phyloP scores from a whole-genome alignment of 306 rosid genomes.

The Luffa aegyptiaca region DNA sequence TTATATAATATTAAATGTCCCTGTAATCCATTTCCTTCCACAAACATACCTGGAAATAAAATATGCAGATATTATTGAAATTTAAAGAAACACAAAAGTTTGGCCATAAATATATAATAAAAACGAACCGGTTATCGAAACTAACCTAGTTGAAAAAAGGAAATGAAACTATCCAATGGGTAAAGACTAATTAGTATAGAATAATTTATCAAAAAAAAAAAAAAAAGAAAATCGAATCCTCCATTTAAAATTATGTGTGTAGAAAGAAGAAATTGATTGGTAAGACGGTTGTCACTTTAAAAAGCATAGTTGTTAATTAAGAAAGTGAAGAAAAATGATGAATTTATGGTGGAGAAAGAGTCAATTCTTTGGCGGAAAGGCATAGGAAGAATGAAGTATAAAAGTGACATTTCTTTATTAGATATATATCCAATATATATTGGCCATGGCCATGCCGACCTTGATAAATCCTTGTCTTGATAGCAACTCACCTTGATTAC shows the following conservation, averaged over 20 bases:
- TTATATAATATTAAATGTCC: too few relatives aligned
- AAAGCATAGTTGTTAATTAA: not conserved
- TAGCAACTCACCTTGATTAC: not conserved
- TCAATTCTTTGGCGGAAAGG: constrained; percentile 10
- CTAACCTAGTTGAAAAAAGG: too few relatives aligned
- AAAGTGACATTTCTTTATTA: not conserved
- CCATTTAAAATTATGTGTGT: not conserved
- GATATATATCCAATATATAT: not conserved
- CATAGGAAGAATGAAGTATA: not conserved
- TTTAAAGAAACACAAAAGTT: too few relatives aligned
- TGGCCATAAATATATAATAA: too few relatives aligned
- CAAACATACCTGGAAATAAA: too few relatives aligned
- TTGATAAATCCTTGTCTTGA: not conserved
- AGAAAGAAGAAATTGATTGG: not conserved
- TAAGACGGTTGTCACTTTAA: not conserved
- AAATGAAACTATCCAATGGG: not conserved
- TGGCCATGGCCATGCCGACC: not conserved
- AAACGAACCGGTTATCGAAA: too few relatives aligned
- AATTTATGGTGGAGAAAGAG: not conserved
- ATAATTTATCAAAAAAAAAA: not conserved
- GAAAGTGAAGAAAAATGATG: not conserved
- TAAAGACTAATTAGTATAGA: not conserved
- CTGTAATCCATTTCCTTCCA: not conserved
- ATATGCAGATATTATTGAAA: too few relatives aligned
- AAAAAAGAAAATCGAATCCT: not conserved